Base-by-base conservation (phyloP, 345 rosid genomes). In the Populus tremula region DNA sequence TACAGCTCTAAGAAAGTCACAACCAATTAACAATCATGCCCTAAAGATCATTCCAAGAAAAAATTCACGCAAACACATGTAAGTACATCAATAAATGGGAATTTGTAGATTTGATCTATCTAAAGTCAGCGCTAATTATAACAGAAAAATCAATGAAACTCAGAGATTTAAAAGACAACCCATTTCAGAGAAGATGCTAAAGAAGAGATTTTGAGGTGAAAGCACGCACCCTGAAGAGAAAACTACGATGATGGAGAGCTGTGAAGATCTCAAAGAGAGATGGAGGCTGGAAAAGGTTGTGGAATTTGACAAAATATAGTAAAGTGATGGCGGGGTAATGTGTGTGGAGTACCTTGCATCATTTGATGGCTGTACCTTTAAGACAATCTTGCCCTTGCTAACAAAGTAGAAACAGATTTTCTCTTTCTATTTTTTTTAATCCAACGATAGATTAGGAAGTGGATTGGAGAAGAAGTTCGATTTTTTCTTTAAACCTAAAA, bases 301-400 rank as follows among this genome's bases (percentile, higher is more conserved):
- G 8, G 23, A 12, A 5, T 14, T 29, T 11, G 62, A n/a, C 47
- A 20, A 41, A 41, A 31, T 71, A 8, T 21, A 45, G n/a, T 20
- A 25, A 6, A 17, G 29, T 16, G 12, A 62, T 29, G 50, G 17
- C 50, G 5, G 45, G 10, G 45, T 10, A 41, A 33, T 41, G 45
- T 41, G 45, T 41, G 10, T 9, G 13, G 45, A 10, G 45, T 41
- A 41, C 14, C 45, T 41, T 10, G 45, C 45, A 10, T 13, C 45
- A 41, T 2, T 2, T 12, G 16, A 47, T 47, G 1, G 38, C 31
- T 8, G 53, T 39, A 21, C 49, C 9, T 21, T 29, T 54, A 72
- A 72, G 67, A 72, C 75, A n/a, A 59, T 54, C 13, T 72, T 72
- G 23, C 67, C 75, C 75, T 13, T 72, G 4, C 3, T 7, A 21